Evolutionary conservation across 306 rosid species (phyloP).

Genomic region (Astragalus membranaceus): DNA sequence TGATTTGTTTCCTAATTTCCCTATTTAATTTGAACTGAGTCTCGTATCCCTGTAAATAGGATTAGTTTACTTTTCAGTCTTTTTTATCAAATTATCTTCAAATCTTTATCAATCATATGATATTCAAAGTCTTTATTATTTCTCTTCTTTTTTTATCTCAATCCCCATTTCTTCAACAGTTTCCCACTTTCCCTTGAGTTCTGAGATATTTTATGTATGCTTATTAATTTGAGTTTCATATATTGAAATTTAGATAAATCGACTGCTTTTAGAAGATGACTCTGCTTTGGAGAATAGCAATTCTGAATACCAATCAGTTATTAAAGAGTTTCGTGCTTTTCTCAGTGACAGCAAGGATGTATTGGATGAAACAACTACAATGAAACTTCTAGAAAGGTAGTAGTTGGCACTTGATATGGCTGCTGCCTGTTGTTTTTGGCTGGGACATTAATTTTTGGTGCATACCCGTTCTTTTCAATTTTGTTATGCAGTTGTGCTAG

Average conservation of each 20-base stretch:
- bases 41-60: too few relatives aligned
- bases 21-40: too few relatives aligned
- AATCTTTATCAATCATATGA: too few relatives aligned
- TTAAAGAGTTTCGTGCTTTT: conserved; percentile 83
- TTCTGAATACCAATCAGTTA: conserved; percentile 75
- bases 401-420: conserved; percentile 19
- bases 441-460: not conserved
- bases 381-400: conserved; percentile 90
- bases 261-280: conserved; percentile 90
- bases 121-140: too few relatives aligned
- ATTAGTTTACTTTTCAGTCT: too few relatives aligned
- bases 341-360: conserved; percentile 92
- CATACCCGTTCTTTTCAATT: not conserved
- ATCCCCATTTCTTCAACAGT: not conserved
- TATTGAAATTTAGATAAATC: conserved; percentile 61
- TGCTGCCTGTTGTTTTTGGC: conserved; percentile 12
- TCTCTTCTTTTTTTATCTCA: too few relatives aligned
- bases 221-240: conserved; percentile 24
- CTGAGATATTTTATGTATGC: conserved; percentile 1
- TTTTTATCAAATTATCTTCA: too few relatives aligned
- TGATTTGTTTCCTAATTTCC: too few relatives aligned
- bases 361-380: conserved; percentile 91
- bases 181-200: not conserved
- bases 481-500: not conserved
- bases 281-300: conserved; percentile 55